These are phyloP conservation scores for Stemphylium vesicarium DNA, from an alignment of 2,329 filamentous ascomycete genomes.

Conservation along the genomic window DNA sequence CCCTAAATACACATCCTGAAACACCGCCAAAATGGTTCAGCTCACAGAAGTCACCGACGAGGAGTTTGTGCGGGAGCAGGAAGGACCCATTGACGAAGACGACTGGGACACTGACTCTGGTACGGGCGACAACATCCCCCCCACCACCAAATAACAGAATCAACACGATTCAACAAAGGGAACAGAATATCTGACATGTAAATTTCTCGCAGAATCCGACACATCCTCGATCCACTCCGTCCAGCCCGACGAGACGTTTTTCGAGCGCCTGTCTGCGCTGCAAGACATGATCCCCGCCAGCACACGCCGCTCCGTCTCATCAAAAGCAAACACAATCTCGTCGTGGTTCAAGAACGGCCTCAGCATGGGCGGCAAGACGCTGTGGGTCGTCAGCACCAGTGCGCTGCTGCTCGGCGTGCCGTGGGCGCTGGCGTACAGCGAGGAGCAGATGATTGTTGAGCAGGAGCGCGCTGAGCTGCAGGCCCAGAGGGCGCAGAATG, in stretches of 20 bases:
- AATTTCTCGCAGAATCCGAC: slow-evolving; percentile 78
- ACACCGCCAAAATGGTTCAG: slow-evolving; percentile 77
- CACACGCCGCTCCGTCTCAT: slow-evolving; percentile 64
- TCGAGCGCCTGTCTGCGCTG: slow-evolving; percentile 72
- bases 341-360: slow-evolving; percentile 66
- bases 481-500: slow-evolving; percentile 82
- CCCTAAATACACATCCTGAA: neutral
- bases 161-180: slow-evolving; percentile 47
- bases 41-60: slow-evolving; percentile 97
- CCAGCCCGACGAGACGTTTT: slow-evolving; percentile 55
- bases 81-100: slow-evolving; percentile 74
- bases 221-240: slow-evolving; percentile 66
- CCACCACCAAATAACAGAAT: slow-evolving; percentile 54
- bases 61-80: slow-evolving; percentile 79
- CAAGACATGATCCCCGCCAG: slow-evolving; percentile 83
- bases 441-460: slow-evolving; percentile 96
- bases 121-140: slow-evolving; percentile 55
- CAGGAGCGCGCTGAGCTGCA: slow-evolving; percentile 98
- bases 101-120: slow-evolving; percentile 93
- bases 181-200: slow-evolving; percentile 13
- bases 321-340: slow-evolving; percentile 58
- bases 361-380: slow-evolving; percentile 78
- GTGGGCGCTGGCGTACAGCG: slow-evolving; percentile 88
- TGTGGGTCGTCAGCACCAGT: slow-evolving; percentile 91
- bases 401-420: slow-evolving; percentile 90